A percentile compares a stretch with the other conserved stretches of the same genome.
phyloP scores from a whole-genome alignment of 148 eudicot genomes.

The Fallopia convolvulus region DNA sequence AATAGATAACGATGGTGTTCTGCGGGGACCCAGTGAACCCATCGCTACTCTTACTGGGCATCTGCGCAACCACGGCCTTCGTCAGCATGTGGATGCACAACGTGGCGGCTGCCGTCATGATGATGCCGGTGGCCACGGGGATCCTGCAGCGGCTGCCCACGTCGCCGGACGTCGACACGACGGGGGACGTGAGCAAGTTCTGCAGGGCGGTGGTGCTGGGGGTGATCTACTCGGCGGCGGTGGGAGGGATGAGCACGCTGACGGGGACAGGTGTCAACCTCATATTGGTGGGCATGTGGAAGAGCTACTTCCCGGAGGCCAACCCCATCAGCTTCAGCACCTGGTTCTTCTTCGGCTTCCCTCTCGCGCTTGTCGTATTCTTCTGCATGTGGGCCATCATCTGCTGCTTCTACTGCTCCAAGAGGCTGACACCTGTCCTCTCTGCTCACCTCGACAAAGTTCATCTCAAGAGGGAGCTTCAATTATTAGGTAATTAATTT shows the following conservation, averaged over 20 bases:
- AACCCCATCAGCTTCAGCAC: slow-evolving; percentile 65
- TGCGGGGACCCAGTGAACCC: slow-evolving; percentile 90
- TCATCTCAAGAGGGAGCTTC: slow-evolving; percentile 67
- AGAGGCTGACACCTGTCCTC: slow-evolving; percentile 33
- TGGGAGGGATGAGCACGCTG: slow-evolving; percentile 84
- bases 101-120: slow-evolving; percentile 75
- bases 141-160: slow-evolving; percentile 65
- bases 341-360: slow-evolving; percentile 72
- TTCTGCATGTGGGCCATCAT: slow-evolving; percentile 64
- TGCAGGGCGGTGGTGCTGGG: slow-evolving; percentile 80
- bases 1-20: slow-evolving; percentile 66
- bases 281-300: slow-evolving; percentile 98
- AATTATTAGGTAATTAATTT: slow-evolving; percentile 41
- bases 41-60: slow-evolving; percentile 65
- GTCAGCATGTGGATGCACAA: slow-evolving; percentile 99
- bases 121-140: slow-evolving; percentile 99
- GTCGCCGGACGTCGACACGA: slow-evolving; percentile 11
- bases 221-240: slow-evolving; percentile 66
- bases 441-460: slow-evolving; percentile 52
- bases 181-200: slow-evolving; percentile 37
- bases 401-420: slow-evolving; percentile 50
- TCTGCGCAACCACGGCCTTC: slow-evolving; percentile 81
- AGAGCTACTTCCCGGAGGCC: slow-evolving; percentile 71
- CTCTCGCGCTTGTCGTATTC: slow-evolving; percentile 63
- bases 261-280: slow-evolving; percentile 97